Evolutionary conservation across 108 stramenopile species (phyloP).

Genomic region (Fistulifera pelliculosa): DNA sequence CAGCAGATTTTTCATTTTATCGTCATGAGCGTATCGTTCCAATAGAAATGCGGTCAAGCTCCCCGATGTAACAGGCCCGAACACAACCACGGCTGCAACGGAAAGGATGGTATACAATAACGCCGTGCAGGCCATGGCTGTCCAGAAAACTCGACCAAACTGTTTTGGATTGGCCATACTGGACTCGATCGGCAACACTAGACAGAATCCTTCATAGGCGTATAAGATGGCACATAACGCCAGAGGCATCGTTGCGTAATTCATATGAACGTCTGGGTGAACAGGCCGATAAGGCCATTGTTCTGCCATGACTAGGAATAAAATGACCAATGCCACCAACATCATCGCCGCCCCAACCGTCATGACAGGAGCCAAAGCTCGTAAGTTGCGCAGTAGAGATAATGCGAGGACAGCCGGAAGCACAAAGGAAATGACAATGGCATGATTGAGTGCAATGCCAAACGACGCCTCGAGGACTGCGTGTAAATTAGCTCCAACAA

Average conservation of each 20-base stretch:
- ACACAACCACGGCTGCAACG: slow-evolving; percentile 39
- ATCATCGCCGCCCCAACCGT: slow-evolving; percentile 29
- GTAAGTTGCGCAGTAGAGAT: slow-evolving; percentile 35
- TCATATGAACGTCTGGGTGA: no score
- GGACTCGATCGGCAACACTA: slow-evolving; percentile 57
- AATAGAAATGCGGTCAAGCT: slow-evolving; percentile 62
- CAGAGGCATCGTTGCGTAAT: no score
- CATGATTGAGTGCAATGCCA: slow-evolving; percentile 11
- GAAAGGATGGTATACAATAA: no score
- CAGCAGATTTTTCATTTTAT: slow-evolving; percentile 11
- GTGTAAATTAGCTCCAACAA: slow-evolving; percentile 58
- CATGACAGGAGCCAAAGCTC: slow-evolving; percentile 51
- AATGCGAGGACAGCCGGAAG: slow-evolving; percentile 42
- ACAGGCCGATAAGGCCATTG: no score
- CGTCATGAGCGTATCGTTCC: slow-evolving; percentile 19
- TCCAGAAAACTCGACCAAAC: slow-evolving; percentile 35
- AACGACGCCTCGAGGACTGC: slow-evolving; percentile 42
- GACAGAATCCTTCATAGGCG: slow-evolving; percentile 61
- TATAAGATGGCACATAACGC: slow-evolving; percentile 67
- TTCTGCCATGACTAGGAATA: slow-evolving; percentile 25
- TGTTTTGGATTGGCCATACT: slow-evolving; percentile 27
- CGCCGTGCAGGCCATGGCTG: slow-evolving; percentile 35
- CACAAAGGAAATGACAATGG: slow-evolving; percentile 37
- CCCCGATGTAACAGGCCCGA: slow-evolving; percentile 53
- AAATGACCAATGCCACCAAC: slow-evolving; percentile 27